Base-by-base conservation (phyloP, 2,329 filamentous ascomycete species). In the Cladosporium cucumerinum region DNA sequence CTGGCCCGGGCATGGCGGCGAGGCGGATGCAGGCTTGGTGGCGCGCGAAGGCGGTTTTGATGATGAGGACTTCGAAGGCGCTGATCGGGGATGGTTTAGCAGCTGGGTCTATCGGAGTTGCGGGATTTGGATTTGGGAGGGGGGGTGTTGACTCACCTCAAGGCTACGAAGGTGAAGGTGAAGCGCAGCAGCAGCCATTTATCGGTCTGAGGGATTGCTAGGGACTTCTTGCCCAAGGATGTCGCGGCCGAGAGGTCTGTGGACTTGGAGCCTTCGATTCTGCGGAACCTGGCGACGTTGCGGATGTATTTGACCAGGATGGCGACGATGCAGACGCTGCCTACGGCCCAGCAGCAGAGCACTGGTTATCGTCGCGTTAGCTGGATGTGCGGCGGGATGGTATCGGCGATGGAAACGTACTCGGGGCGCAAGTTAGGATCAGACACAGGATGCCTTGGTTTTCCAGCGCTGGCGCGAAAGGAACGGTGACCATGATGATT, bases 131-230 rank as follows among this genome's bases (percentile, higher is more conserved):
- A 28, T 7, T 30, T 30, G 28, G 16, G 34, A 14, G 2, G 32
- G 6, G 43, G 34, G n/a, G n/a, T n/a, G n/a, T n/a, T 10, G 34
- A 10, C 39, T 57, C n/a, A 66, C 65, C 60, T 52, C 11, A 68
- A 28, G 5, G 66, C 25, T 5, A 54, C 63, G 34, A 69, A 70
- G 23, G 66, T 65, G 28, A 69, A 60, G 4, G 55, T 55, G 57
- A 70, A 70, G 34, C 69, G 66, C 26, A 69, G 28, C 8, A 70
- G 52, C 16, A 70, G 65, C 67, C 67, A 69, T 25, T 58, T 64
- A 5, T 64, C 61, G 3, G 52, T 57, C 26, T 26, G 32, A 0
- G 36, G 25, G 4, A 18, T 30, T 12, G 21, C n/a, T 6, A 10
- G 26, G 18, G 12, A 25, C n/a, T 23, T 57, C 11, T 23, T 57